Conservation (phyloP, 1,139 yeast genomes). For the Geotrichum reessii region DNA sequence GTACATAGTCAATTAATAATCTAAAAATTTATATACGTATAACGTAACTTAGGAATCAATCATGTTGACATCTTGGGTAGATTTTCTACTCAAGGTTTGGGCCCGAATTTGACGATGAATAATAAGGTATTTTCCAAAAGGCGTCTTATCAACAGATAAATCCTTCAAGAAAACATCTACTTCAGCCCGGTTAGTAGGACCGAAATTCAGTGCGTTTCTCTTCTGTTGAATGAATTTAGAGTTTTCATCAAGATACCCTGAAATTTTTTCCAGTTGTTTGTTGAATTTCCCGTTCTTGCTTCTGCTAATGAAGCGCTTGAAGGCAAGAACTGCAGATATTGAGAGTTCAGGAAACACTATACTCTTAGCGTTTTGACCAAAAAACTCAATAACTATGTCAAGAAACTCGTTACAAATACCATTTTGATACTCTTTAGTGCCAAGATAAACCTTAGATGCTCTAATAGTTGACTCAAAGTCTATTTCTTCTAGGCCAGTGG, state of each 20-base stretch:
- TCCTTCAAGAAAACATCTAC: slow-evolving; percentile 62
- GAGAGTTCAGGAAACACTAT: slow-evolving; percentile 93
- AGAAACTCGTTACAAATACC: slow-evolving; percentile 83
- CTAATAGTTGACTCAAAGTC: slow-evolving; percentile 83
- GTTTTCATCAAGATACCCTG: slow-evolving; percentile 78
- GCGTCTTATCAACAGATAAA: slow-evolving; percentile 67
- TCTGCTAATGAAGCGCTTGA: slow-evolving; percentile 75
- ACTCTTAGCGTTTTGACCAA: slow-evolving; percentile 71
- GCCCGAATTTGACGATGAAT: slow-evolving; percentile 81
- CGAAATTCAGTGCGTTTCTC: slow-evolving; percentile 64
- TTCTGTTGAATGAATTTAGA: slow-evolving; percentile 58
- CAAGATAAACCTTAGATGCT: slow-evolving; percentile 75
- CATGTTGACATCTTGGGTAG: neutral
- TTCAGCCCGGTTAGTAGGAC: slow-evolving; percentile 76
- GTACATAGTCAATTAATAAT: neutral
- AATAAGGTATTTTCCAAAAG: slow-evolving; percentile 76
- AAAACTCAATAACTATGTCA: slow-evolving; percentile 74
- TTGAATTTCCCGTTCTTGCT: slow-evolving; percentile 62
- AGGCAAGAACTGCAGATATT: slow-evolving; percentile 74
- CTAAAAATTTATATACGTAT: neutral
- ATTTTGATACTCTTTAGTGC: slow-evolving; percentile 81
- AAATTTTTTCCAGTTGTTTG: slow-evolving; percentile 66
- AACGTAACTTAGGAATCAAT: neutral
- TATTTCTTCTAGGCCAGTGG: slow-evolving; percentile 56
- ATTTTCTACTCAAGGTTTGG: slow-evolving; percentile 34